Conservation (phyloP, 2,329 filamentous ascomycete genomes). For the Fusarium luffae region DNA sequence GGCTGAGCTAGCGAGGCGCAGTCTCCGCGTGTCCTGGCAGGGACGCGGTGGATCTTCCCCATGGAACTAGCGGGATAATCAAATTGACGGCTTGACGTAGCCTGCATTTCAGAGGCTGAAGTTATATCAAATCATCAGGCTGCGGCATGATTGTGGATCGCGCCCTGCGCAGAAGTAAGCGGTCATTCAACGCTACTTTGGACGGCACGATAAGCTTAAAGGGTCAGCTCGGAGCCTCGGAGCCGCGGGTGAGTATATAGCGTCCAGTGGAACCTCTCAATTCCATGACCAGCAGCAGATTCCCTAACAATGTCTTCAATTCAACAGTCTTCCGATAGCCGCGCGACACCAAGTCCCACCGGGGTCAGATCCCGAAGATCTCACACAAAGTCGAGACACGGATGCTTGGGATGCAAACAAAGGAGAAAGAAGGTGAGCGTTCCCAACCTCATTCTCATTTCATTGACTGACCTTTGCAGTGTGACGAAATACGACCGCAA, state of each 20-base stretch:
- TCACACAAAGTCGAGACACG: slow-evolving; percentile 41
- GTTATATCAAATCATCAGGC: slow-evolving; percentile 20
- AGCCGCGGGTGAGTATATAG: slow-evolving; percentile 1
- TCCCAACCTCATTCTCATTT: rapidly evolving
- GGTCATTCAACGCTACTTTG: background rate
- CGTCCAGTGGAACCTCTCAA: background rate
- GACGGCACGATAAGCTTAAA: slow-evolving; percentile 3
- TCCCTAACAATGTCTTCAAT: background rate
- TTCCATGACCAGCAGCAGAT: background rate
- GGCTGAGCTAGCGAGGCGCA: slow-evolving; percentile 24
- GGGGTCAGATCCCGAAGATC: slow-evolving; percentile 26
- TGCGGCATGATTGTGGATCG: slow-evolving; percentile 17
- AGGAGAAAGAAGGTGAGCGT: slow-evolving; percentile 35
- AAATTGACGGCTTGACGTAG: background rate
- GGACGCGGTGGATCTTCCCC: background rate
- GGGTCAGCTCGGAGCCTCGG: background rate
- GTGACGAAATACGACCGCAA: slow-evolving; percentile 29
- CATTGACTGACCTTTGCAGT: slow-evolving; percentile 1
- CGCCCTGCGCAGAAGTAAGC: background rate
- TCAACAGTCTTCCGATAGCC: background rate
- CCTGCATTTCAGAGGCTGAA: background rate
- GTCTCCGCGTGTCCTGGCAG: background rate
- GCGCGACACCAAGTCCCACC: background rate
- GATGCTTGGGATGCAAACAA: slow-evolving; percentile 40
- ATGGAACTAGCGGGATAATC: background rate